phyloP scores from a whole-genome alignment of 31 red algal genomes.

The Pterothamnion heteromorphum region DNA sequence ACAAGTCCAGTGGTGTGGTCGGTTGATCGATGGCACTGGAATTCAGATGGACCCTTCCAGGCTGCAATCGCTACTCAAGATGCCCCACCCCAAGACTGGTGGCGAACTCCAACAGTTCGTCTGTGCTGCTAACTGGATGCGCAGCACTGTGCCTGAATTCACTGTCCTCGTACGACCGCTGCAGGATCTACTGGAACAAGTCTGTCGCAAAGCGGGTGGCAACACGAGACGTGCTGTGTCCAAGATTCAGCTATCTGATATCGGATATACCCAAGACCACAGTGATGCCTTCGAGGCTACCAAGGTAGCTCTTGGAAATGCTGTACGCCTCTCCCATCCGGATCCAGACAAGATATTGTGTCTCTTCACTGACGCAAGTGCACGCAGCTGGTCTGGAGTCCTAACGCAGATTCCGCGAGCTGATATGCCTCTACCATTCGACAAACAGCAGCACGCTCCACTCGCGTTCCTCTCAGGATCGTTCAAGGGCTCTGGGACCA shows the following conservation, averaged over 20 bases:
- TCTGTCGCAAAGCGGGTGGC: neutral
- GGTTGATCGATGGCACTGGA: neutral
- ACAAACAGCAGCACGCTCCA: neutral
- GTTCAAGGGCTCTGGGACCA: neutral
- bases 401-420: neutral
- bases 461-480: conserved; percentile 17
- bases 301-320: neutral
- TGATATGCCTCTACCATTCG: neutral
- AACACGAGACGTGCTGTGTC: neutral
- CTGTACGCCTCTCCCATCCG: neutral
- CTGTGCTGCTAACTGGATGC: neutral
- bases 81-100: neutral
- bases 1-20: conserved; percentile 6
- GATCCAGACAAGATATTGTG: neutral
- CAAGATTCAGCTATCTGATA: neutral
- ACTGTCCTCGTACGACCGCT: neutral
- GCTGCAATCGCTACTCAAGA: neutral
- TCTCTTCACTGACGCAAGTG: neutral
- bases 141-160: neutral
- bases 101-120: neutral
- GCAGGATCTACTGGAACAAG: neutral
- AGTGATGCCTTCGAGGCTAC: neutral
- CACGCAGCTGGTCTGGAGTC: neutral
- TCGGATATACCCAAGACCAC: neutral
- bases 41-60: neutral